Evolutionary conservation across 2,329 filamentous ascomycete species (phyloP).

Genomic region (Escovopsis weberi): DNA sequence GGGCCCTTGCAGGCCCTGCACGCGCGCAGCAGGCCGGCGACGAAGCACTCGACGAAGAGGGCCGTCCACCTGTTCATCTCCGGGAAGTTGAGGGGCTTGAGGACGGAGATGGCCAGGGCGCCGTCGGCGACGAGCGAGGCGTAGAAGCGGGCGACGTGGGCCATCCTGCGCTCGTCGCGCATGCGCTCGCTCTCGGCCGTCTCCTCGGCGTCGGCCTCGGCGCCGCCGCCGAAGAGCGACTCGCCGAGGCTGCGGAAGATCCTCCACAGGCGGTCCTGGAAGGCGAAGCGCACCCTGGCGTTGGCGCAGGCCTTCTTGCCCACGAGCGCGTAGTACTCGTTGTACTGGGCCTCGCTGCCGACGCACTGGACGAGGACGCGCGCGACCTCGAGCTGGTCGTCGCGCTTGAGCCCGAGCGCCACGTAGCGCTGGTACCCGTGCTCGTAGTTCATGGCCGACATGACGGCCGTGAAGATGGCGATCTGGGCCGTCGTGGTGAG

Average conservation of each 20-base stretch:
- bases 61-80: slow-evolving; percentile 64
- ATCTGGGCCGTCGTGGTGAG: slow-evolving; percentile 79
- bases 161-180: slow-evolving; percentile 34
- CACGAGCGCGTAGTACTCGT: slow-evolving; percentile 84
- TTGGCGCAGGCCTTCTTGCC: slow-evolving; percentile 65
- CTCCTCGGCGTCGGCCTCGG: slow-evolving; percentile 35
- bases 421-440: slow-evolving; percentile 68
- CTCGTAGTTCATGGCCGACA: slow-evolving; percentile 70
- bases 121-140: slow-evolving; percentile 34
- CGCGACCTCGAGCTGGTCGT: slow-evolving; percentile 75
- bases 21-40: slow-evolving; percentile 61
- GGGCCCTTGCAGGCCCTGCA: slow-evolving; percentile 28
- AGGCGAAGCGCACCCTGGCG: slow-evolving; percentile 63
- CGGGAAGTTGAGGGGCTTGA: slow-evolving; percentile 63
- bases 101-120: slow-evolving; percentile 30
- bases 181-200: slow-evolving; percentile 32
- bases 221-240: slow-evolving; percentile 50
- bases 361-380: slow-evolving; percentile 79
- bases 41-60: slow-evolving; percentile 65
- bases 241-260: slow-evolving; percentile 80
- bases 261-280: slow-evolving; percentile 78
- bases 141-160: slow-evolving; percentile 40
- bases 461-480: slow-evolving; percentile 85
- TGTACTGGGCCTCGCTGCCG: slow-evolving; percentile 70
- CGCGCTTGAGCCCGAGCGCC: slow-evolving; percentile 72